Evolutionary conservation across 768 basidiomycete species (phyloP).

Genomic region (Mycena olivaceomarginata): DNA sequence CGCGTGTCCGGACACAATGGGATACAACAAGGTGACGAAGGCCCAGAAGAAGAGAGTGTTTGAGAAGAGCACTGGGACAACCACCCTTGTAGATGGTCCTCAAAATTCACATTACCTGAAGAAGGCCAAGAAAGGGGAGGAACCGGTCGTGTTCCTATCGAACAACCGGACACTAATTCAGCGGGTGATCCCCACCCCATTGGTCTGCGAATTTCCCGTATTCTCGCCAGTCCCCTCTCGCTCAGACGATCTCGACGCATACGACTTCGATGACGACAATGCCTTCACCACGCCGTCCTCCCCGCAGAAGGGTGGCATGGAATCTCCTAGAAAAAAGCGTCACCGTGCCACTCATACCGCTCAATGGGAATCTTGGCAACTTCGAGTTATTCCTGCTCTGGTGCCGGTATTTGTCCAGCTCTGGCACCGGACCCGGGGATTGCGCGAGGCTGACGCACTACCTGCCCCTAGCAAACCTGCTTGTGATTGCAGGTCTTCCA

Average conservation of each 20-base stretch:
- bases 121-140: background rate
- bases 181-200: background rate
- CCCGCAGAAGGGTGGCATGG: background rate
- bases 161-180: too few relatives aligned
- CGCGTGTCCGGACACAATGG: background rate
- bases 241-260: background rate
- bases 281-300: background rate
- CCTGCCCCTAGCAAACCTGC: background rate
- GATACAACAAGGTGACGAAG: background rate
- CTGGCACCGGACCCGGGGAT: background rate
- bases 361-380: constrained; percentile 2
- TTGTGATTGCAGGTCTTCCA: background rate
- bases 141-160: too few relatives aligned
- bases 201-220: background rate
- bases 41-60: background rate
- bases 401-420: background rate
- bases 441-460: background rate
- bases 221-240: background rate
- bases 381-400: background rate
- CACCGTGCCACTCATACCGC: background rate
- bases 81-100: background rate
- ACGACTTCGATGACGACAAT: background rate
- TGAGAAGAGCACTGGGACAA: background rate
- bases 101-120: background rate
- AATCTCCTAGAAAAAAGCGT: background rate